These are phyloP conservation scores for Microcos paniculata DNA, from an alignment of 345 rosid genomes.

Conservation along the genomic window DNA sequence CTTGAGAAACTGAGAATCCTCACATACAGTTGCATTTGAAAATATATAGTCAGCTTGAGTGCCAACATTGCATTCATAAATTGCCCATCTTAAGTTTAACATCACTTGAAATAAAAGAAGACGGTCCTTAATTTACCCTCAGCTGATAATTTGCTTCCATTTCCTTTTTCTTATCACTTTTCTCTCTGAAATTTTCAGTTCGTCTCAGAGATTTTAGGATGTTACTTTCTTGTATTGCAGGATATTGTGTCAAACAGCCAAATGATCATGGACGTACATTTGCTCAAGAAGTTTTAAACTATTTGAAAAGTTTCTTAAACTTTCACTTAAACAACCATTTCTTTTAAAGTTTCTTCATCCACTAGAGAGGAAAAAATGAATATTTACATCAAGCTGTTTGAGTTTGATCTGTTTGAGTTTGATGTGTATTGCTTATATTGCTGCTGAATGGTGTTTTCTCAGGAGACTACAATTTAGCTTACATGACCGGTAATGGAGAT, in stretches of 20 bases:
- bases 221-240: neutral
- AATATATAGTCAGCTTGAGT: slow-evolving; percentile 9
- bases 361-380: neutral
- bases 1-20: slow-evolving; percentile 4
- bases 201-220: neutral
- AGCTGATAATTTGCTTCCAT: neutral
- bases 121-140: neutral
- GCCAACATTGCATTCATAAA: neutral
- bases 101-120: neutral
- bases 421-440: neutral
- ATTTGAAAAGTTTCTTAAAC: neutral
- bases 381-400: neutral
- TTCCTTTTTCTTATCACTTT: too few relatives aligned
- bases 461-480: too few relatives aligned
- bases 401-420: neutral
- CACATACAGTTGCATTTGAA: neutral
- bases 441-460: neutral
- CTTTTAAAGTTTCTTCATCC: neutral
- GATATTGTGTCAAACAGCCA: neutral
- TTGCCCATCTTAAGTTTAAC: slow-evolving; percentile 6
- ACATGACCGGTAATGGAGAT: neutral
- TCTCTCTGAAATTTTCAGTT: neutral
- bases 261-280: neutral
- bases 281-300: neutral
- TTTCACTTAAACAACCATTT: neutral